Conservation (phyloP, 768 basidiomycete genomes). For the Lentinula sp. region DNA sequence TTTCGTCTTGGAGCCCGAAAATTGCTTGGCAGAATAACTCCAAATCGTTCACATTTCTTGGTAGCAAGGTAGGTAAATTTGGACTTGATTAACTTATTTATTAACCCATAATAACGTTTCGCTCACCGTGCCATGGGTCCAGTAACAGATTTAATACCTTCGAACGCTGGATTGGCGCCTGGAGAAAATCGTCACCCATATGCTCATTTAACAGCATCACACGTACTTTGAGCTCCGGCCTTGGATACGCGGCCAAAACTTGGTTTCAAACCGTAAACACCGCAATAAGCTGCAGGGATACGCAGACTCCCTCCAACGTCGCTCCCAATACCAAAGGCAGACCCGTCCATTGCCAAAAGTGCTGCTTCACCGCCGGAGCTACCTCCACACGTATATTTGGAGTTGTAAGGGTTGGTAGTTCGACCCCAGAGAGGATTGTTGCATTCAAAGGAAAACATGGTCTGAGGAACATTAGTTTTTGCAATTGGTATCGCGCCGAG, state of each 20-base stretch:
- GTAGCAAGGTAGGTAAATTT: neutral
- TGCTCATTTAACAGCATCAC: slow-evolving; percentile 22
- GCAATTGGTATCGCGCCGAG: slow-evolving; percentile 82
- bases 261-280: slow-evolving; percentile 76
- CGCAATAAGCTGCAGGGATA: slow-evolving; percentile 76
- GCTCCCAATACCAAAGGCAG: slow-evolving; percentile 74
- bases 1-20: slow-evolving; percentile 43
- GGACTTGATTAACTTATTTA: slow-evolving; percentile 1
- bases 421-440: slow-evolving; percentile 74
- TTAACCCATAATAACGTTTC: neutral
- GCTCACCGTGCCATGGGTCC: slow-evolving; percentile 67
- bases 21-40: slow-evolving; percentile 46
- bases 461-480: slow-evolving; percentile 93
- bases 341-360: slow-evolving; percentile 71
- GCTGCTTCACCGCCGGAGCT: slow-evolving; percentile 84
- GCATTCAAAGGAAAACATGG: slow-evolving; percentile 81
- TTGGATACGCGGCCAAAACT: slow-evolving; percentile 47
- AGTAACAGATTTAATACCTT: slow-evolving; percentile 48
- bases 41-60: slow-evolving; percentile 51
- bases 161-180: slow-evolving; percentile 65
- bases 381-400: slow-evolving; percentile 61
- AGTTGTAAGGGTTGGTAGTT: slow-evolving; percentile 64
- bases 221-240: slow-evolving; percentile 40
- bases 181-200: slow-evolving; percentile 45
- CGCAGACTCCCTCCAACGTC: slow-evolving; percentile 82